phyloP scores from a whole-genome alignment of 163 green algal genomes.

The Scenedesmus sp. region DNA sequence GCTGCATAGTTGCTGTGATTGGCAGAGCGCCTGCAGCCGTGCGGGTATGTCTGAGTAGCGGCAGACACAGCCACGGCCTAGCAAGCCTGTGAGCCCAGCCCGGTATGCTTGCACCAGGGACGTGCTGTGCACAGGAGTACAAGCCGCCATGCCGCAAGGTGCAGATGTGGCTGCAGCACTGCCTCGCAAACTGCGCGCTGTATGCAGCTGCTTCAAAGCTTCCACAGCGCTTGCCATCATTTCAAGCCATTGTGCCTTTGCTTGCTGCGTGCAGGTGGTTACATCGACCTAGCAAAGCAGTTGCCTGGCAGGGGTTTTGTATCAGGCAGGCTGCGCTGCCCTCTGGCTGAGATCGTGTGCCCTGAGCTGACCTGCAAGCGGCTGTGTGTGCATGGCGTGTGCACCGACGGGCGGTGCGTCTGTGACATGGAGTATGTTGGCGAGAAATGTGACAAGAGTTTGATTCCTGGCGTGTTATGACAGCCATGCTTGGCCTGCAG shows the following conservation, averaged over 20 bases:
- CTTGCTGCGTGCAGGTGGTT: background rate
- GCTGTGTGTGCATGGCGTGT: background rate
- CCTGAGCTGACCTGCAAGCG: conserved; percentile 23
- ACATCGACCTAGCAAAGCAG: conserved; percentile 26
- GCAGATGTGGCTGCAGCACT: no score
- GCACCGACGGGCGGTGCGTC: conserved; percentile 16
- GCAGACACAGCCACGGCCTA: no score
- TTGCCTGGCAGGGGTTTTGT: conserved; percentile 37
- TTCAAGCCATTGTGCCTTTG: background rate
- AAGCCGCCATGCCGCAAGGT: no score
- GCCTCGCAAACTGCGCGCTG: no score
- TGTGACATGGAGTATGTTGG: conserved; percentile 46
- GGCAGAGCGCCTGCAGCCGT: no score
- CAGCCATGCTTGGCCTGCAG: background rate
- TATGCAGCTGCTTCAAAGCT: no score
- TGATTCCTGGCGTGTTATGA: background rate
- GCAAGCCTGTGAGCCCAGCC: no score
- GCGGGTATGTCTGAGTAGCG: no score
- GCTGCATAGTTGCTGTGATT: no score
- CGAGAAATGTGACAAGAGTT: background rate
- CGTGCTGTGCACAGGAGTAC: no score
- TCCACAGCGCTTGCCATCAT: background rate
- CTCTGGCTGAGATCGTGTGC: background rate
- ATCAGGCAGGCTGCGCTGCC: conserved; percentile 43
- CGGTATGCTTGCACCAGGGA: no score